Conservation (phyloP, 2,329 filamentous ascomycete species). For the Trichoderma koningii region DNA sequence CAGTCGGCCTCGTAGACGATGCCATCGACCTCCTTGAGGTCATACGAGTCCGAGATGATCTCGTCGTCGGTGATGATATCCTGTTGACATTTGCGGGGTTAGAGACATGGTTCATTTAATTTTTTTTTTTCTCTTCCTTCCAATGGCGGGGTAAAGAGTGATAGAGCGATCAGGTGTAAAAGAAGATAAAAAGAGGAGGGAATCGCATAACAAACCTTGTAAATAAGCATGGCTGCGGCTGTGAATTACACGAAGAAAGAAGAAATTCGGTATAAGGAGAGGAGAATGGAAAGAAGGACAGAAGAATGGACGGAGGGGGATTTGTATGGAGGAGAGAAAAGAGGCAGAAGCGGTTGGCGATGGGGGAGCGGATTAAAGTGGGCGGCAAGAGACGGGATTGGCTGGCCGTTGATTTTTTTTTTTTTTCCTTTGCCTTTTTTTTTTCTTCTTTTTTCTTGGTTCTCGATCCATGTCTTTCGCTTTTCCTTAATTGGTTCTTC, state of each 20-base stretch:
- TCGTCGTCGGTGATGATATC: constrained; percentile 89
- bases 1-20: constrained; percentile 90
- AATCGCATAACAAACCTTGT: constrained; percentile 54
- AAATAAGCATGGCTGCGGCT: constrained; percentile 71
- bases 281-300: neutral
- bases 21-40: constrained; percentile 76
- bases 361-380: constrained; percentile 26
- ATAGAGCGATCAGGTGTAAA: constrained; percentile 15
- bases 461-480: no score
- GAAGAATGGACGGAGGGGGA: constrained; percentile 1
- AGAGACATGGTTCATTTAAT: constrained; percentile 29
- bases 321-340: neutral
- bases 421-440: neutral
- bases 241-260: constrained; percentile 28
- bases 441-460: no score
- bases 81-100: constrained; percentile 52
- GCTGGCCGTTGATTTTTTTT: neutral
- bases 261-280: constrained; percentile 3
- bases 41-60: constrained; percentile 94
- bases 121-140: neutral
- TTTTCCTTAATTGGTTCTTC: no score
- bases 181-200: neutral
- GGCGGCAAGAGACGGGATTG: constrained; percentile 3
- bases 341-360: constrained; percentile 4
- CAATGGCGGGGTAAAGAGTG: constrained; percentile 22